Evolutionary conservation across 163 green algal species (phyloP).

Genomic region (Volvox carteri): DNA sequence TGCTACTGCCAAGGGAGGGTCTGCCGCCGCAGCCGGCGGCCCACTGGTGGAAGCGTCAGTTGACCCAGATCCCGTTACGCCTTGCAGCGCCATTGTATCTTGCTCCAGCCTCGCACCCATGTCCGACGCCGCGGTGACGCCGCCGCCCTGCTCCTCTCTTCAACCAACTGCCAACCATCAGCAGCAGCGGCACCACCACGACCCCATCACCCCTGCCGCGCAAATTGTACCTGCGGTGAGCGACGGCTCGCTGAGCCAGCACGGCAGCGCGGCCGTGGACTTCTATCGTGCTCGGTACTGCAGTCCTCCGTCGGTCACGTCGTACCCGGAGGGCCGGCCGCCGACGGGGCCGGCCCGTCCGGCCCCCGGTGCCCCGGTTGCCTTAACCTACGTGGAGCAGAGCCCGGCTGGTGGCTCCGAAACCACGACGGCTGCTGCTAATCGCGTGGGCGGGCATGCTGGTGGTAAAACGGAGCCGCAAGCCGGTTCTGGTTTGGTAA

Average conservation of each 20-base stretch:
- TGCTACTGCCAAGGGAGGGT: no score
- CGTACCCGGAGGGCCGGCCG: neutral
- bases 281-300: neutral
- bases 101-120: neutral
- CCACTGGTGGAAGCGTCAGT: neutral
- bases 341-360: neutral
- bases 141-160: neutral
- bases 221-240: constrained; percentile 21
- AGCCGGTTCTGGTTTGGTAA: neutral
- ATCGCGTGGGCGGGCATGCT: neutral
- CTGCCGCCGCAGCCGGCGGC: no score
- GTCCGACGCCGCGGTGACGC: neutral
- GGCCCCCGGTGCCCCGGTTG: neutral
- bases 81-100: neutral
- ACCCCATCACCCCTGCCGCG: neutral
- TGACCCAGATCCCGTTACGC: neutral
- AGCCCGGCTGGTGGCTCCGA: neutral
- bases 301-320: constrained; percentile 49
- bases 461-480: neutral
- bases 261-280: neutral
- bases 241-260: neutral
- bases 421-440: neutral
- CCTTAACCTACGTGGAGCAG: neutral
- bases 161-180: neutral
- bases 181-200: no score